Evolutionary conservation across 108 stramenopile species (phyloP).

Genomic region (Cyclotella atomus): DNA sequence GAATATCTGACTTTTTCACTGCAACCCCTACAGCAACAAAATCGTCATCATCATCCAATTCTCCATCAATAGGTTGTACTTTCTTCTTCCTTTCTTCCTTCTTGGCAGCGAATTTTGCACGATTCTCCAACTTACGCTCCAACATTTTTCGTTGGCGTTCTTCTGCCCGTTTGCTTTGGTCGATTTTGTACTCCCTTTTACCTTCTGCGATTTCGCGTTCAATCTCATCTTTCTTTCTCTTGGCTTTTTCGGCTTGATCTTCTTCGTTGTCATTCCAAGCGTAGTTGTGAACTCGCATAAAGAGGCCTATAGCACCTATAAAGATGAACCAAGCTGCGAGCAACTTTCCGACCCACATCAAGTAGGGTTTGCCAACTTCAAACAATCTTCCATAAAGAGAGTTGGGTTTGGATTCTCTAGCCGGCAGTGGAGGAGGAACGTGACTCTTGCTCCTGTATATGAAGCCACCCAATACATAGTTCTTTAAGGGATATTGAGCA

Average conservation of each 20-base stretch:
- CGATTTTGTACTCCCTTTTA: conserved; percentile 1
- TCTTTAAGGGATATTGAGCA: conserved; percentile 28
- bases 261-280: conserved; percentile 39
- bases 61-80: neutral
- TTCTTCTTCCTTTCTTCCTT: conserved; percentile 14
- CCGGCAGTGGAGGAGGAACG: conserved; percentile 27
- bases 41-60: conserved; percentile 24
- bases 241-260: conserved; percentile 7
- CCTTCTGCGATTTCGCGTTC: conserved; percentile 11
- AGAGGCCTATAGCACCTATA: conserved; percentile 30
- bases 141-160: conserved; percentile 29
- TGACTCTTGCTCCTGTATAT: conserved; percentile 9
- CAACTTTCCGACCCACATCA: conserved; percentile 31
- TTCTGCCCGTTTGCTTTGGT: conserved; percentile 9
- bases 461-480: conserved; percentile 41
- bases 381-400: conserved; percentile 11
- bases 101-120: conserved; percentile 28
- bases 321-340: conserved; percentile 35
- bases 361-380: conserved; percentile 13
- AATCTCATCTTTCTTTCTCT: conserved; percentile 20
- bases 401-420: conserved; percentile 19
- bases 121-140: conserved; percentile 37
- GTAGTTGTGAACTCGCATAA: conserved; percentile 47
- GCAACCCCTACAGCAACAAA: conserved; percentile 27
- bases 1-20: conserved; percentile 35